These are phyloP conservation scores for Tieghemostelium lacteum DNA, from an alignment of 78 protist genomes.

Conservation along the genomic window DNA sequence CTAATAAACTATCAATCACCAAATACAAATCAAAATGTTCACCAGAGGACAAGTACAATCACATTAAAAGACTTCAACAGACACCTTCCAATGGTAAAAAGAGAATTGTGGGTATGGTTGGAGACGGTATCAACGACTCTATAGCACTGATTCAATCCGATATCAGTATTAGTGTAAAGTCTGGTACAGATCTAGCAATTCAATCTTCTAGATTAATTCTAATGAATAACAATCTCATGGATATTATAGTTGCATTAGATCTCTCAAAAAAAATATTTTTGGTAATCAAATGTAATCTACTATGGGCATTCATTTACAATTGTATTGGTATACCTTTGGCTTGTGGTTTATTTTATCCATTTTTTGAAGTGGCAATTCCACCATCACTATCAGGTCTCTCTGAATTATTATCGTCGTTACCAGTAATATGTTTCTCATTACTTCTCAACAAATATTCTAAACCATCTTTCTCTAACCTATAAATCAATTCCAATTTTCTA, in stretches of 20 bases:
- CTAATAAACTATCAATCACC: conserved; percentile 18
- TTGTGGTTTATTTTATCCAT: conserved; percentile 88
- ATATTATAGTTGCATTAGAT: conserved; percentile 81
- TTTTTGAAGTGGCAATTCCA: conserved; percentile 70
- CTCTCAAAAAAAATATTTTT: conserved; percentile 64
- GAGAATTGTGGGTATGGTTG: conserved; percentile 92
- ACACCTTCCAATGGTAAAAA: neutral
- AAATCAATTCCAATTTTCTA: neutral
- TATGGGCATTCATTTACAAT: conserved; percentile 95
- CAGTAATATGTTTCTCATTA: conserved; percentile 82
- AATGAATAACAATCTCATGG: conserved; percentile 67
- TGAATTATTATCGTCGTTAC: conserved; percentile 83
- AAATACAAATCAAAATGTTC: neutral
- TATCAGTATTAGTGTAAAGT: conserved; percentile 89
- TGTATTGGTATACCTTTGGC: conserved; percentile 90
- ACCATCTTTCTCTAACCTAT: neutral
- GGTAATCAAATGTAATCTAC: conserved; percentile 87
- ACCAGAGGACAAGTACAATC: conserved; percentile 22
- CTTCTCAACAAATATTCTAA: conserved; percentile 12
- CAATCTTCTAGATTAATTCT: conserved; percentile 91
- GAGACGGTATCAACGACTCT: conserved; percentile 98
- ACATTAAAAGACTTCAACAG: conserved; percentile 23
- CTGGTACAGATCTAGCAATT: conserved; percentile 91
- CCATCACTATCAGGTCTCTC: conserved; percentile 89
- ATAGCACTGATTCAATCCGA: conserved; percentile 89